Conservation (phyloP, 139 green algal genomes). For the Haematococcus lacustris region DNA sequence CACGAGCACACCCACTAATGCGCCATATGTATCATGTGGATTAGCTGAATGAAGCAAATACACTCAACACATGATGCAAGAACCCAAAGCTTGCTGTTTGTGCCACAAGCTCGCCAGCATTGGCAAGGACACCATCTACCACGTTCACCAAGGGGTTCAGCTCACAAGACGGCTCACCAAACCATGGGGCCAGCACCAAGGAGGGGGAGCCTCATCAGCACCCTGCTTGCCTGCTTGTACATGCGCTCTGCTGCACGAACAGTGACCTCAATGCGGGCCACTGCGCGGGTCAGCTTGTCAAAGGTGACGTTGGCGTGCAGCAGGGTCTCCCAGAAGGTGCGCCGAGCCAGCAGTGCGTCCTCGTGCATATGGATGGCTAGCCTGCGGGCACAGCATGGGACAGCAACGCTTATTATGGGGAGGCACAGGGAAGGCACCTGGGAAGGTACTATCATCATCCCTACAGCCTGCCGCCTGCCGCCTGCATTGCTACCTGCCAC, state of each 20-base stretch:
- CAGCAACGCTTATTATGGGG: background rate
- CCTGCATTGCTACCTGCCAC: background rate
- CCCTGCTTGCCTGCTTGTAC: slow-evolving; percentile 3
- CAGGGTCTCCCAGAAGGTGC: slow-evolving; percentile 20
- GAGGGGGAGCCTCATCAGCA: too few species aligned
- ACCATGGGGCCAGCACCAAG: too few species aligned
- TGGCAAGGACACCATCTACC: too few species aligned
- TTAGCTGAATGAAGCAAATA: too few species aligned
- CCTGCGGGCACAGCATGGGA: background rate
- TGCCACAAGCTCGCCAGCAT: too few species aligned
- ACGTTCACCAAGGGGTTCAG: too few species aligned
- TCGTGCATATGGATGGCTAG: background rate
- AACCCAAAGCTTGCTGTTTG: too few species aligned
- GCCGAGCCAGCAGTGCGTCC: slow-evolving; percentile 19
- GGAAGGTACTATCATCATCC: background rate
- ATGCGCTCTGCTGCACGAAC: background rate
- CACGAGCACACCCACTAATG: too few species aligned
- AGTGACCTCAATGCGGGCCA: slow-evolving; percentile 7
- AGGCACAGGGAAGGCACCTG: background rate
- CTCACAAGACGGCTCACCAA: too few species aligned
- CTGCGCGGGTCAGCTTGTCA: background rate
- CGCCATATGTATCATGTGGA: too few species aligned
- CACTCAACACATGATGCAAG: too few species aligned
- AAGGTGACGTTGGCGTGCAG: background rate
- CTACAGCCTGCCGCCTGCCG: background rate